These are phyloP conservation scores for Cymbopogon citratus DNA, from an alignment of 176 grass and related monocot species.

Conservation along the genomic window DNA sequence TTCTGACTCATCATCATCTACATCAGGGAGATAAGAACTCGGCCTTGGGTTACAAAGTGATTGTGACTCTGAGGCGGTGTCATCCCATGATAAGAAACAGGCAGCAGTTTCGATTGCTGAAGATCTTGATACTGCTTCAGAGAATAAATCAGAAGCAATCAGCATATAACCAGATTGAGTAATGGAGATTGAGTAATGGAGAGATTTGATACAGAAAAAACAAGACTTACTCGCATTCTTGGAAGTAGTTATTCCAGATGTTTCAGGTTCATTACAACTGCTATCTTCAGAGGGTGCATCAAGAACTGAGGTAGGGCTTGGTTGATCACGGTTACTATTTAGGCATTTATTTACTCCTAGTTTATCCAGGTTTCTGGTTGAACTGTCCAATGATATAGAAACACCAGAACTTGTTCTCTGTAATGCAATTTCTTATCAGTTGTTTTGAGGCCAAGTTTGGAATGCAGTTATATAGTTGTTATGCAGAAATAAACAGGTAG, in stretches of 20 bases:
- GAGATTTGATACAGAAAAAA: background rate
- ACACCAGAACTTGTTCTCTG: constrained; percentile 44
- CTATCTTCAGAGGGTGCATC: constrained; percentile 68
- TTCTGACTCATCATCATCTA: constrained; percentile 51
- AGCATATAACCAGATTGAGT: constrained; percentile 4
- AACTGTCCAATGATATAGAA: constrained; percentile 19
- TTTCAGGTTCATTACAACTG: constrained; percentile 52
- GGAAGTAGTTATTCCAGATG: constrained; percentile 33
- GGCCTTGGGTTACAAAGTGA: constrained; percentile 1
- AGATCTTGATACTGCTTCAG: constrained; percentile 50
- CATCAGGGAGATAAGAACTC: constrained; percentile 12
- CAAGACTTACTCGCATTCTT: constrained; percentile 47
- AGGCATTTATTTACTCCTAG: constrained; percentile 15
- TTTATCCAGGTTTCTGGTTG: constrained; percentile 36
- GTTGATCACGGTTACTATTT: constrained; percentile 54
- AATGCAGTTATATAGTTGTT: background rate
- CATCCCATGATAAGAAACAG: constrained; percentile 71
- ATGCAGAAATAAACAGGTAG: background rate
- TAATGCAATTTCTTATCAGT: constrained; percentile 27
- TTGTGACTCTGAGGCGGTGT: constrained; percentile 23
- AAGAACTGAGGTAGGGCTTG: constrained; percentile 88
- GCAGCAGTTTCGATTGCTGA: constrained; percentile 50
- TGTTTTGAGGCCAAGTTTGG: background rate
- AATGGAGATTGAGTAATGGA: background rate
- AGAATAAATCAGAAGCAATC: constrained; percentile 14